Evolutionary conservation across 208 protist genomes (phyloP).

Genomic region (Acanthamoeba castellanii): DNA sequence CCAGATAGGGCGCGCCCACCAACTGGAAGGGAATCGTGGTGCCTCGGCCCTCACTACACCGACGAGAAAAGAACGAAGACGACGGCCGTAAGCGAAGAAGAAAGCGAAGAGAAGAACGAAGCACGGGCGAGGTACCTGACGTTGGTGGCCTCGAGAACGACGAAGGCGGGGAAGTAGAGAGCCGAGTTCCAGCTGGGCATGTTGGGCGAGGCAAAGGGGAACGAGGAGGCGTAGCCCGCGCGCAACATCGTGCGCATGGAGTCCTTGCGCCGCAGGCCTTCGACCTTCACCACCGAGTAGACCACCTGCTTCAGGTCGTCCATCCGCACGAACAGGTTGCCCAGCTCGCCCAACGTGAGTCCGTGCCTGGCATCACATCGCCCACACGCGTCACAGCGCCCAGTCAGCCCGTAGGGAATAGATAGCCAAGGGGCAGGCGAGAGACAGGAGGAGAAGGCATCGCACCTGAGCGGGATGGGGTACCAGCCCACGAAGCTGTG

Average conservation of each 20-base stretch:
- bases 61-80: background rate
- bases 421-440: background rate
- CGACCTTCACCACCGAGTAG: slow-evolving; percentile 64
- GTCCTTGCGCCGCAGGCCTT: slow-evolving; percentile 39
- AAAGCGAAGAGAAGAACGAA: background rate
- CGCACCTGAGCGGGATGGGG: slow-evolving; percentile 35
- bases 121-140: slow-evolving; percentile 8
- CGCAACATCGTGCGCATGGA: slow-evolving; percentile 27
- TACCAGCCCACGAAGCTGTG: slow-evolving; percentile 75
- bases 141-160: slow-evolving; percentile 68
- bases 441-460: background rate
- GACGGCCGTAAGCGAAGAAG: background rate
- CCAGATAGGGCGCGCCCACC: slow-evolving; percentile 52
- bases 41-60: slow-evolving; percentile 21
- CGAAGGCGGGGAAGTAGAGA: slow-evolving; percentile 65
- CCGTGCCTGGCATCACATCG: background rate
- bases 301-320: background rate
- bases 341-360: slow-evolving; percentile 56
- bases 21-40: slow-evolving; percentile 70
- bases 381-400: background rate
- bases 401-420: background rate
- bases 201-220: slow-evolving; percentile 68
- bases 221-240: slow-evolving; percentile 30
- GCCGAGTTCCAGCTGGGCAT: slow-evolving; percentile 54
- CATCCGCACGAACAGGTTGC: slow-evolving; percentile 30